Conservation (phyloP, 768 basidiomycete genomes). For the Auriscalpium vulgare region DNA sequence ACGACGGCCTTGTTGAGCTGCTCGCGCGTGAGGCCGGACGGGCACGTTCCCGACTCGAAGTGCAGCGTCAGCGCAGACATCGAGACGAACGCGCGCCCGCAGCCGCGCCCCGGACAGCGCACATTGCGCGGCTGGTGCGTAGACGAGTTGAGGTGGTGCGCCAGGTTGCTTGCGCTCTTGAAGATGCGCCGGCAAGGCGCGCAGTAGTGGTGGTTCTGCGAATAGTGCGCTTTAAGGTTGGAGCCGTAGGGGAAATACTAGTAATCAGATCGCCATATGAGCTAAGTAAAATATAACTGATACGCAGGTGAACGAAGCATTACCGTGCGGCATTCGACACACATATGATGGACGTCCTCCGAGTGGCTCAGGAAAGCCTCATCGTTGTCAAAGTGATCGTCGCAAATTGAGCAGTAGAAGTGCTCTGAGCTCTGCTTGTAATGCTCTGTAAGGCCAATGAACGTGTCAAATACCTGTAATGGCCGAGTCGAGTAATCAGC, state of each 20-base stretch:
- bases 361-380: slow-evolving; percentile 1
- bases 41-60: slow-evolving; percentile 53
- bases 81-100: slow-evolving; percentile 40
- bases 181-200: slow-evolving; percentile 36
- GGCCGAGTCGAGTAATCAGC: not conserved
- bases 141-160: slow-evolving; percentile 46
- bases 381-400: not conserved
- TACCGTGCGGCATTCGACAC: not conserved
- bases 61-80: slow-evolving; percentile 51
- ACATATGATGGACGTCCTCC: slow-evolving; percentile 1
- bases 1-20: slow-evolving; percentile 33
- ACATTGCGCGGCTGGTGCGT: slow-evolving; percentile 34
- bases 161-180: slow-evolving; percentile 29
- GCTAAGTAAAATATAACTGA: no score
- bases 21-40: slow-evolving; percentile 37
- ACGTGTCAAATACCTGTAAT: slow-evolving; percentile 29
- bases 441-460: slow-evolving; percentile 38
- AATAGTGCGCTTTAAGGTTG: slow-evolving; percentile 8
- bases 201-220: slow-evolving; percentile 32
- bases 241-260: not conserved
- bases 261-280: no score
- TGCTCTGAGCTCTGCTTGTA: slow-evolving; percentile 28
- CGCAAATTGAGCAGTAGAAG: slow-evolving; percentile 6
- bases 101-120: slow-evolving; percentile 34
- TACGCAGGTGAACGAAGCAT: no score